These are phyloP conservation scores for Allantophomopsis cytisporea DNA, from an alignment of 2,329 filamentous ascomycete genomes.

Conservation along the genomic window DNA sequence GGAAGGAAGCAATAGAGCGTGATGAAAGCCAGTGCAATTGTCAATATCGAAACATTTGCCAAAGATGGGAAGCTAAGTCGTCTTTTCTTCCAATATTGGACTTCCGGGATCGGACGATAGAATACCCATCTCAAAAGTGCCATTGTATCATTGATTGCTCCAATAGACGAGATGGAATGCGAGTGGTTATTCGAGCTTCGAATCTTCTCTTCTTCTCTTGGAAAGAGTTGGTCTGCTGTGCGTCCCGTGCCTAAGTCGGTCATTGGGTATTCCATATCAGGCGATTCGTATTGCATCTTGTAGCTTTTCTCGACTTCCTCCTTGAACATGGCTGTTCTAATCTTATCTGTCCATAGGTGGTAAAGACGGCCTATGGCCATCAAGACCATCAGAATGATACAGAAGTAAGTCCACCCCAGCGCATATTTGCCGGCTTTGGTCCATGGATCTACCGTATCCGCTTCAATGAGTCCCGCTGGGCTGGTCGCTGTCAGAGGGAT, in stretches of 20 bases:
- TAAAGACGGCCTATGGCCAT: conserved; percentile 64
- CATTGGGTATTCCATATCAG: conserved; percentile 46
- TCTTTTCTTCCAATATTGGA: conserved; percentile 47
- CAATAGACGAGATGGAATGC: conserved; percentile 57
- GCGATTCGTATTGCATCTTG: conserved; percentile 45
- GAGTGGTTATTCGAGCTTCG: conserved; percentile 46
- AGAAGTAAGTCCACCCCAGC: conserved; percentile 80
- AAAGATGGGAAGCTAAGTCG: conserved; percentile 70
- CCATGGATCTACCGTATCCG: conserved; percentile 65
- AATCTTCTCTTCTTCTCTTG: conserved; percentile 44
- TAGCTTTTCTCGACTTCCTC: conserved; percentile 33
- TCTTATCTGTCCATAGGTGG: conserved; percentile 88
- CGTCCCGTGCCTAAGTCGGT: conserved; percentile 39
- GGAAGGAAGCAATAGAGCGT: conserved; percentile 75
- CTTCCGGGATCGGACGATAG: conserved; percentile 70
- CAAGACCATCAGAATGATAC: conserved; percentile 53
- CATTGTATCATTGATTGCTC: conserved; percentile 61
- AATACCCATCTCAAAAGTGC: conserved; percentile 82
- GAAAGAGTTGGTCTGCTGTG: conserved; percentile 54
- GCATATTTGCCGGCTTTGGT: conserved; percentile 72
- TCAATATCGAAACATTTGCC: conserved; percentile 54
- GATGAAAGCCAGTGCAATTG: conserved; percentile 57
- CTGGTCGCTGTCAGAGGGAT: conserved; percentile 47
- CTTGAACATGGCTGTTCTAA: conserved; percentile 79
- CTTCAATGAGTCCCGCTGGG: conserved; percentile 46